Conservation (phyloP, 768 basidiomycete genomes). For the Boletus insuetus region DNA sequence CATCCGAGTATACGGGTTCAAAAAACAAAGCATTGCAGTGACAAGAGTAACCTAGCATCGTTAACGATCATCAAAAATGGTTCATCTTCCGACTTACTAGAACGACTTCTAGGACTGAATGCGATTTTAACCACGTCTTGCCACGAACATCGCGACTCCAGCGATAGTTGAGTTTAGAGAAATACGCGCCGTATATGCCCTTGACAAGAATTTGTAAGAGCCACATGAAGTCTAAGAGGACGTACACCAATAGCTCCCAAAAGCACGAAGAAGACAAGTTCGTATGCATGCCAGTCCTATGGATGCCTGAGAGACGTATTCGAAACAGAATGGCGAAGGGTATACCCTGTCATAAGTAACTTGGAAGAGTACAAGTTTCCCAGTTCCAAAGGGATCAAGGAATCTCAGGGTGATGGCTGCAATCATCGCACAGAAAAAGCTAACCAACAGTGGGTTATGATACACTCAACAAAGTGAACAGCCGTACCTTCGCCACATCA, state of each 20-base stretch:
- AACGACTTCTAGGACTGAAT: conserved; percentile 82
- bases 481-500: conserved; percentile 89
- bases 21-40: conserved; percentile 77
- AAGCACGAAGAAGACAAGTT: conserved; percentile 79
- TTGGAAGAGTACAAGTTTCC: conserved; percentile 89
- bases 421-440: conserved; percentile 98
- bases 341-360: conserved; percentile 82
- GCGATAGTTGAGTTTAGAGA: conserved; percentile 86
- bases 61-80: conserved; percentile 7
- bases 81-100: conserved; percentile 48
- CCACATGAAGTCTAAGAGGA: conserved; percentile 2
- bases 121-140: conserved; percentile 73
- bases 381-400: conserved; percentile 93
- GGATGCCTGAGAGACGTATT: conserved; percentile 1
- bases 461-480: not conserved
- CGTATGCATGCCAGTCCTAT: conserved; percentile 91
- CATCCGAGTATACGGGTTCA: conserved; percentile 90
- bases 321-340: not conserved
- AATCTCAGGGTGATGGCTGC: conserved; percentile 92
- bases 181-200: conserved; percentile 93
- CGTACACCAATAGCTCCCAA: conserved; percentile 88
- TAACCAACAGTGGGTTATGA: conserved; percentile 33
- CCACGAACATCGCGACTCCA: conserved; percentile 85
- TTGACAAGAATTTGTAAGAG: conserved; percentile 29
- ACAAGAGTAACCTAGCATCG: conserved; percentile 64